phyloP scores from a whole-genome alignment of 2,329 filamentous ascomycete genomes.

The Aspergillus fischeri region DNA sequence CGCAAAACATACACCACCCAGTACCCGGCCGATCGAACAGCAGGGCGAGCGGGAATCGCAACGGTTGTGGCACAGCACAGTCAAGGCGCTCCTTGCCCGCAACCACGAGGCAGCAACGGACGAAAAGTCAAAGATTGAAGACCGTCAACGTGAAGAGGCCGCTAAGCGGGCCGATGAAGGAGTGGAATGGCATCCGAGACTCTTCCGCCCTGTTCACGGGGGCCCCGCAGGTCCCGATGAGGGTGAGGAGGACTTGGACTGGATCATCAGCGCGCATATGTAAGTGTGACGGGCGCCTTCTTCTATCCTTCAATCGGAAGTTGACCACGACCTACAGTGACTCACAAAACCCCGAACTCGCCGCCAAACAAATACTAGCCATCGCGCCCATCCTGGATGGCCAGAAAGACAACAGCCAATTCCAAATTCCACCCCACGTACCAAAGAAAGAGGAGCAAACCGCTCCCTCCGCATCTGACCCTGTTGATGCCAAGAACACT shows the following conservation, averaged over 20 bases:
- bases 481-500: constrained; percentile 1
- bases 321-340: constrained; percentile 46
- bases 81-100: constrained; percentile 72
- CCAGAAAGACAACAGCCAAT: constrained; percentile 57
- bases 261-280: constrained; percentile 88
- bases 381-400: constrained; percentile 82
- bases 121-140: constrained; percentile 95
- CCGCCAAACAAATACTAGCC: constrained; percentile 76
- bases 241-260: constrained; percentile 86
- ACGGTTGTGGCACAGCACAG: constrained; percentile 77
- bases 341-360: constrained; percentile 60
- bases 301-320: not conserved
- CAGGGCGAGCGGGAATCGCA: constrained; percentile 90
- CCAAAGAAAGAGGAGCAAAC: not conserved
- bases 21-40: constrained; percentile 72
- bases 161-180: constrained; percentile 72
- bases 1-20: constrained; percentile 70
- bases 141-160: constrained; percentile 84
- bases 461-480: not conserved
- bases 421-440: constrained; percentile 52
- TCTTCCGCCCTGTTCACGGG: constrained; percentile 73
- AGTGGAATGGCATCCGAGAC: constrained; percentile 79
- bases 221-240: constrained; percentile 69
- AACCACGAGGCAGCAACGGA: constrained; percentile 89
- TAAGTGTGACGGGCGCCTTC: constrained; percentile 44